Percentiles rank a stretch among this genome's conserved stretches.
Evolutionary conservation across 257 asterid genomes (phyloP).

Genomic region (Solanum raphanifolium): DNA sequence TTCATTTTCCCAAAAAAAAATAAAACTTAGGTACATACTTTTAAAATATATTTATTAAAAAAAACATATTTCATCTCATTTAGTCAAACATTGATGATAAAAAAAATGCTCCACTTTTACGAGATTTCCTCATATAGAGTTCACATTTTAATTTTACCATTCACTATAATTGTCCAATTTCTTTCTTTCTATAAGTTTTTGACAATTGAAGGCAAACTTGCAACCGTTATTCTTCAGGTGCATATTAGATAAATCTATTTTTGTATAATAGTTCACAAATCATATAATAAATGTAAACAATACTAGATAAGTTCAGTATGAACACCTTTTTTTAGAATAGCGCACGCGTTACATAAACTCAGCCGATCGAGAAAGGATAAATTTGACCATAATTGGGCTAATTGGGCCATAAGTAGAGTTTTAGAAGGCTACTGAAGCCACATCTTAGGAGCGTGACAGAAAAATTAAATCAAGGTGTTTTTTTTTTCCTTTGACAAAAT

Average conservation of each 20-base stretch:
- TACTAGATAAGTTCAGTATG: fast-evolving
- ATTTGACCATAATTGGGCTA: background rate
- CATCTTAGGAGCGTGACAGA: background rate
- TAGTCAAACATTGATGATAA: background rate
- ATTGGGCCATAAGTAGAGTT: background rate
- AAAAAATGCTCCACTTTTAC: background rate
- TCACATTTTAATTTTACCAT: background rate
- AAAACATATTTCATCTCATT: background rate
- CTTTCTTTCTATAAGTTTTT: background rate
- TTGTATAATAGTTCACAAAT: background rate
- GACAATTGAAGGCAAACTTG: background rate
- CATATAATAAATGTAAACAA: fast-evolving
- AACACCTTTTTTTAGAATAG: background rate
- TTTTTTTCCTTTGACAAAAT: background rate
- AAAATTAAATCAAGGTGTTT: background rate
- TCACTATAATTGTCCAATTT: background rate
- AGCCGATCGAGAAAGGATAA: background rate
- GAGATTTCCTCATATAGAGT: background rate
- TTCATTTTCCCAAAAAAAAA: background rate
- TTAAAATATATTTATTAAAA: background rate
- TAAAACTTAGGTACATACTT: background rate
- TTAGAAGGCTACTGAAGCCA: background rate
- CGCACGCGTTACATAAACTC: background rate
- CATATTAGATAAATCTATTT: too few species aligned
- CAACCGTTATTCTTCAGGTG: background rate